Conservation (phyloP, 352 stramenopile species). For the Phytophthora rubi region DNA sequence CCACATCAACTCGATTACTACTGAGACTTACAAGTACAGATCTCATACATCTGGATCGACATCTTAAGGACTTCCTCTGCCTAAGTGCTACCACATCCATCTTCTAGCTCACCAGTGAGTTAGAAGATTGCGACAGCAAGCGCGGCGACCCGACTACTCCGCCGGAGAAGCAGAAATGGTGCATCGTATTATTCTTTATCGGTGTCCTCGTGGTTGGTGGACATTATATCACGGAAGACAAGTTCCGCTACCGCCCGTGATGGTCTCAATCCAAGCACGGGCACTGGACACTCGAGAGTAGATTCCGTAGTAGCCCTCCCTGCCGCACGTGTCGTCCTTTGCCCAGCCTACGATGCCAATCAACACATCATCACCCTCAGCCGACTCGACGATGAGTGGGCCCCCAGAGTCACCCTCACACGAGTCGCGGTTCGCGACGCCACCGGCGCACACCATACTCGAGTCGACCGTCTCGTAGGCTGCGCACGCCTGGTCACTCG, state of each 20-base stretch:
- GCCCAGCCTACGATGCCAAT: constrained; percentile 60
- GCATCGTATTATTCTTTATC: no score
- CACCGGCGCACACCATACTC: constrained; percentile 61
- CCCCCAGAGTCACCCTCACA: constrained; percentile 62
- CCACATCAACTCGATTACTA: no score
- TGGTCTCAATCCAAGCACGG: constrained; percentile 44
- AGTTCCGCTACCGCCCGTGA: constrained; percentile 11
- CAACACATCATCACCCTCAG: constrained; percentile 28
- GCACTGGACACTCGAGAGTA: constrained; percentile 58
- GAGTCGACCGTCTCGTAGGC: constrained; percentile 31
- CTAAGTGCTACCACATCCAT: no score
- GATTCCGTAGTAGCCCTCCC: constrained; percentile 49
- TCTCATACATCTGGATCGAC: no score
- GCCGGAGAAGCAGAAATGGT: no score
- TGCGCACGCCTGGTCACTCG: constrained; percentile 39
- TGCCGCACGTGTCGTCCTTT: constrained; percentile 43
- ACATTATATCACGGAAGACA: constrained; percentile 2
- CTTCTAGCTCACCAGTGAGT: no score
- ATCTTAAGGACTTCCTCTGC: no score
- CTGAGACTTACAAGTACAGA: no score
- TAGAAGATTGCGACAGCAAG: no score
- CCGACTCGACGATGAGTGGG: constrained; percentile 40
- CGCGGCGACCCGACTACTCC: no score
- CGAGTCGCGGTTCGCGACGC: constrained; percentile 40
- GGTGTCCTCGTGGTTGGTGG: no score